A percentile compares a stretch with the other conserved stretches of the same genome.
phyloP scores from a whole-genome alignment of 2,329 filamentous ascomycete species.

The Madurella fahalii region DNA sequence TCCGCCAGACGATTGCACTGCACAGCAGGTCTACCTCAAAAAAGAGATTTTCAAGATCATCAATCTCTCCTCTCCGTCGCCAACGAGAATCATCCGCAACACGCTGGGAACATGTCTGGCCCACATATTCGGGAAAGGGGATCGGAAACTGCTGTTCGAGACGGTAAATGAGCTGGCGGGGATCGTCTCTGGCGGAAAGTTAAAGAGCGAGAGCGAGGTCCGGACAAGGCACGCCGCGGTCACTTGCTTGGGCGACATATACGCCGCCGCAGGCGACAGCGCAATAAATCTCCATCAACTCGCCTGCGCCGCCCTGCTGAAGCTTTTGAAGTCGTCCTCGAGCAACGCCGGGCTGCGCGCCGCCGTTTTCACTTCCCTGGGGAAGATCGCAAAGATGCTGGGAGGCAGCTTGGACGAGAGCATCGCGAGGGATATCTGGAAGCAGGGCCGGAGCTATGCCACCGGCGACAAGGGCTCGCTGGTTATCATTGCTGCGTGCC shows the following conservation, averaged over 20 bases:
- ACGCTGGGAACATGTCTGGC: conserved; percentile 82
- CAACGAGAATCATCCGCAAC: conserved; percentile 84
- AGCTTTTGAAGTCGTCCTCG: conserved; percentile 73
- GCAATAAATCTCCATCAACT: conserved; percentile 78
- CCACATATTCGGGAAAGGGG: conserved; percentile 77
- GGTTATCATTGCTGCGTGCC: conserved; percentile 73
- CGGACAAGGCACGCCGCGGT: conserved; percentile 83
- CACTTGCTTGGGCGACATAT: conserved; percentile 82
- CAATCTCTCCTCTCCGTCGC: conserved; percentile 72
- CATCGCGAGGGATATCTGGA: conserved; percentile 88
- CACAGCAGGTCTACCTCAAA: conserved; percentile 88
- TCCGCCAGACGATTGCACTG: conserved; percentile 72
- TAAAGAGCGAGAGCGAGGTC: conserved; percentile 69
- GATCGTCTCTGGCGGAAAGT: conserved; percentile 70
- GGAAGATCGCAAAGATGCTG: conserved; percentile 73
- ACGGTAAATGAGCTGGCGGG: conserved; percentile 82
- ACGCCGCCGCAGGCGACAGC: conserved; percentile 88
- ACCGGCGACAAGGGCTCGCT: conserved; percentile 76
- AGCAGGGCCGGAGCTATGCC: conserved; percentile 74
- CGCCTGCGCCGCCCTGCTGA: conserved; percentile 67
- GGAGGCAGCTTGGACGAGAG: conserved; percentile 75
- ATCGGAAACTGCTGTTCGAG: conserved; percentile 89
- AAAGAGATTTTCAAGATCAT: conserved; percentile 93
- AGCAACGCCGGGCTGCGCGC: conserved; percentile 79
- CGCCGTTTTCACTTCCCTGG: conserved; percentile 69